Conservation (phyloP, 2,329 filamentous ascomycete species). For the Pleurostoma richardsiae region DNA sequence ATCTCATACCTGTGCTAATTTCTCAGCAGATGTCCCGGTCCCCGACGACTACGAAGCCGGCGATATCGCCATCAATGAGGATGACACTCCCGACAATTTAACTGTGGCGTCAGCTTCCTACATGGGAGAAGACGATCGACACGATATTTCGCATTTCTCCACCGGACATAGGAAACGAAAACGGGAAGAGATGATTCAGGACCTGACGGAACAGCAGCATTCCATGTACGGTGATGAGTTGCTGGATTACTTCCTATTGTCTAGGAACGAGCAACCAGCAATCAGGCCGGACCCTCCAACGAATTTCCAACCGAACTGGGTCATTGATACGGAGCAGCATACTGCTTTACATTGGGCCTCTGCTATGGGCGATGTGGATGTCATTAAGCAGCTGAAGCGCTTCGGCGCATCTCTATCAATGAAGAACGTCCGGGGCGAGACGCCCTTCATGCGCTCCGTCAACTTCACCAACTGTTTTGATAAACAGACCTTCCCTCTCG, state of each 20-base stretch:
- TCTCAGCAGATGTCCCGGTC: constrained; percentile 23
- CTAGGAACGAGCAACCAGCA: constrained; percentile 71
- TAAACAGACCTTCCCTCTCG: constrained; percentile 80
- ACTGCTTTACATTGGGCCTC: constrained; percentile 96
- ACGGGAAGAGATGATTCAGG: constrained; percentile 58
- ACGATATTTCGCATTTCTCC: constrained; percentile 61
- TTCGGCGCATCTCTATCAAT: constrained; percentile 72
- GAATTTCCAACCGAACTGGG: constrained; percentile 82
- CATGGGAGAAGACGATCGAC: constrained; percentile 76
- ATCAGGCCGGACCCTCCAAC: constrained; percentile 72
- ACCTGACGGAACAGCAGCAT: constrained; percentile 74
- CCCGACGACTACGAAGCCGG: constrained; percentile 62
- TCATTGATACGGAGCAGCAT: constrained; percentile 90
- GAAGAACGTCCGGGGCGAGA: constrained; percentile 72
- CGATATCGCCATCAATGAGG: constrained; percentile 61
- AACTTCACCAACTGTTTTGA: constrained; percentile 97
- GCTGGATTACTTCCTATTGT: constrained; percentile 91
- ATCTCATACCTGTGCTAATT: not conserved
- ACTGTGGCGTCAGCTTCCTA: constrained; percentile 82
- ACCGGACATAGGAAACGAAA: constrained; percentile 72
- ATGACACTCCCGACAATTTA: constrained; percentile 77
- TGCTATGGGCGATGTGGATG: constrained; percentile 92
- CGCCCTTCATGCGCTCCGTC: constrained; percentile 89
- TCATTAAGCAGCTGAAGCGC: constrained; percentile 80
- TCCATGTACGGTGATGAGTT: constrained; percentile 88